These are phyloP conservation scores for Curvularia sp. DNA, from an alignment of 2,329 filamentous ascomycete genomes.

Conservation along the genomic window DNA sequence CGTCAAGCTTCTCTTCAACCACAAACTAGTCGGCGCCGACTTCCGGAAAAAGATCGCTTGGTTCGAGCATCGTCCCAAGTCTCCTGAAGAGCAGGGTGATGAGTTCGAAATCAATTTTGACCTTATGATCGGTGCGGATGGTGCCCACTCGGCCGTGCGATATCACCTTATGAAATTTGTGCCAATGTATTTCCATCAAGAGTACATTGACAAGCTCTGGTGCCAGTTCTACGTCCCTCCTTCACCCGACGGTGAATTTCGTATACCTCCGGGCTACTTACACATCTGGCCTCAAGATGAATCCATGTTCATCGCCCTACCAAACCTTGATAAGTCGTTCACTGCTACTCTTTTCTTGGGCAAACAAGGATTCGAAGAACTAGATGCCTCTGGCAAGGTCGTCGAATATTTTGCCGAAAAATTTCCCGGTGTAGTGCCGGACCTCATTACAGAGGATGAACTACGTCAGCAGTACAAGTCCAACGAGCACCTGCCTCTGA, in stretches of 20 bases:
- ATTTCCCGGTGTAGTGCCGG: conserved; percentile 82
- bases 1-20: conserved; percentile 89
- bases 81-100: conserved; percentile 33
- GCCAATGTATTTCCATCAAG: conserved; percentile 87
- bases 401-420: conserved; percentile 78
- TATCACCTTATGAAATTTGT: conserved; percentile 97
- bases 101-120: conserved; percentile 90
- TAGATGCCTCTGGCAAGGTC: conserved; percentile 69
- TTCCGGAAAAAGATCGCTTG: conserved; percentile 81
- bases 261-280: conserved; percentile 88
- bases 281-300: conserved; percentile 96
- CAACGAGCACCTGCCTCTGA: conserved; percentile 90
- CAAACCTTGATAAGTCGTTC: conserved; percentile 85
- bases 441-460: conserved; percentile 70
- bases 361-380: conserved; percentile 68
- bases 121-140: conserved; percentile 91
- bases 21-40: conserved; percentile 90
- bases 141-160: conserved; percentile 88
- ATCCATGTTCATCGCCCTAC: conserved; percentile 99
- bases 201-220: conserved; percentile 97
- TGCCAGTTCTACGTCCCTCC: conserved; percentile 89
- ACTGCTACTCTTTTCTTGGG: conserved; percentile 94
- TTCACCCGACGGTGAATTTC: conserved; percentile 63
- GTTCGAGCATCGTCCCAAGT: conserved; percentile 69
- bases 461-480: conserved; percentile 76